Percentiles rank a stretch among this genome's conserved stretches.
Conservation (phyloP, 2,329 filamentous ascomycete genomes). For the Metarhizium album region DNA sequence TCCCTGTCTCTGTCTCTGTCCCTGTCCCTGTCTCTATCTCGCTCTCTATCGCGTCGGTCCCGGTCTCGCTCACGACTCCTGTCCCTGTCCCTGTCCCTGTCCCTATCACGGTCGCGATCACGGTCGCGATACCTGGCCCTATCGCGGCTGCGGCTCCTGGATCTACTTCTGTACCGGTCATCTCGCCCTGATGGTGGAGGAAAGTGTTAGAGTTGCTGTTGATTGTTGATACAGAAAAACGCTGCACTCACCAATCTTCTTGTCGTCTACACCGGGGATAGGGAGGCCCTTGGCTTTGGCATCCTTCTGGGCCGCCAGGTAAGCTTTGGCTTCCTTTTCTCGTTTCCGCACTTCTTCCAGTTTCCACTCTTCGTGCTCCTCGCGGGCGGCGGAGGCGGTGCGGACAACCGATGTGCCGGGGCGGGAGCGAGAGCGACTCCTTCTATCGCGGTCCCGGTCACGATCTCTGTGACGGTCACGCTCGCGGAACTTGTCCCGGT, state of each 20-base stretch:
- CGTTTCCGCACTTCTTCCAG: conserved; percentile 50
- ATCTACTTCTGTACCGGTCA: conserved; percentile 23
- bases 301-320: conserved; percentile 50
- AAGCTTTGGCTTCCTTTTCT: conserved; percentile 54
- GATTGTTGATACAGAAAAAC: not conserved
- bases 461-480: conserved; percentile 8
- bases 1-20: conserved; percentile 21
- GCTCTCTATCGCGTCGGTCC: conserved; percentile 10
- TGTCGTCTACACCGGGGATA: conserved; percentile 46
- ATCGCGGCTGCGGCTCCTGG: conserved; percentile 20
- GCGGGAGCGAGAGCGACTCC: conserved; percentile 34
- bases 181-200: not conserved
- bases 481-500: conserved; percentile 6
- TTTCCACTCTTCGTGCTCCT: conserved; percentile 47
- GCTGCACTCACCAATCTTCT: conserved; percentile 15
- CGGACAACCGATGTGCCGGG: conserved; percentile 24
- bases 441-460: conserved; percentile 19
- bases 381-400: conserved; percentile 30
- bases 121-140: conserved; percentile 21
- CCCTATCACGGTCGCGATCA: conserved; percentile 15
- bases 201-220: not conserved
- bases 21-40: conserved; percentile 17
- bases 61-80: not conserved
- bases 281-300: conserved; percentile 48
- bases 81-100: conserved; percentile 21